Evolutionary conservation across 2,329 filamentous ascomycete species (phyloP), one percentile per base, ranked within the genome.

Genomic region (Aspergillus texensis): DNA sequence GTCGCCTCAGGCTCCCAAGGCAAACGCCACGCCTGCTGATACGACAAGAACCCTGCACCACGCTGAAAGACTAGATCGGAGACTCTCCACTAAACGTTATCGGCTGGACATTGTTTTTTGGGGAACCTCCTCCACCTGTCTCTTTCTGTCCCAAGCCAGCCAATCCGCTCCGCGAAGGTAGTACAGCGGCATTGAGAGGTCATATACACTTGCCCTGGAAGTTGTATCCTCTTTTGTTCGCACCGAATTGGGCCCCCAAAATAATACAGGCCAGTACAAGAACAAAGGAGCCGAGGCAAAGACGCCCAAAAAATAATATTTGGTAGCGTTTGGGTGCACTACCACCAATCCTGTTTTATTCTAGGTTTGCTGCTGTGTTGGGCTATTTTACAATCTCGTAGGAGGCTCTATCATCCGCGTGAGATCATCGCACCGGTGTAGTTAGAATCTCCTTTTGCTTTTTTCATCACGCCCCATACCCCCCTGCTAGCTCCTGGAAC

Each of bases 81-180:
- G 57, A 61, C 60, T 52, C 58, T 52, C 41, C 67, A 62, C 68
- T 70, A 70, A 67, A 70, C 68, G 67, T 57, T 60, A 68, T 70
- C 66, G 65, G 66, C 65, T 65, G 62, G 50, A 46, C 54, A 59
- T 45, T 63, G 62, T 60, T 46, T 60, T 28, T 61, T 45, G 39
- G 41, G 53, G 62, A 48, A 62, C 57, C 61, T 48, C 59, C 50
- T 43, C 58, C 45, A 59, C 43, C 57, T 57, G 60, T 64, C 43
- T 45, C 50, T 60, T 16, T 36, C 55, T 58, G 36, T 59, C 58
- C 58, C 50, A 54, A 48, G 26, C 28, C 56, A 62, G 62, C 58
- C 60, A 62, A 62, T 43, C 16, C 52, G 59, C 39, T 53, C 58
- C 58, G 60, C 43, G 26, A 50, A 52, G 56, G 62, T 62, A 61